Evolutionary conservation across 805 yeast species (phyloP), one percentile per base, ranked within the genome.

Genomic region (Millerago galiae): DNA sequence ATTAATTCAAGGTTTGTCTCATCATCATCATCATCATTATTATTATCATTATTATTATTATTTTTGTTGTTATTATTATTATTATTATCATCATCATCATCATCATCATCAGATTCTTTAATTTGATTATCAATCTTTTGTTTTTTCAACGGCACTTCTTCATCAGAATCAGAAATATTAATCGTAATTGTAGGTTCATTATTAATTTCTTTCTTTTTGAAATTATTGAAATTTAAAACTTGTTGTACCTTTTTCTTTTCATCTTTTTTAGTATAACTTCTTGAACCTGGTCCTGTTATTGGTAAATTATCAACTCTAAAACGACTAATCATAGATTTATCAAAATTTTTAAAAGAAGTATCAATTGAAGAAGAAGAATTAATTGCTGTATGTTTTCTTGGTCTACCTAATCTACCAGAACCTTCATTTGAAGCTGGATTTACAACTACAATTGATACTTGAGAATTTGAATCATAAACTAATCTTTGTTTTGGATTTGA

Each of bases 221-320:
- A 24, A 17, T 39, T 44, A 9, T 37, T 31, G 15, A 50, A 50
- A 12, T 44, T 40, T 11, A 46, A 35, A 14, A 35, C 45, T 16
- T 41, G 38, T 34, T 47, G 51, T 24, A 45, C 14, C 10, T 33
- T 35, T 34, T 37, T 40, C 25, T 43, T 21, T 21, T 6, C 24
- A 8, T 47, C 48, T 26, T 51, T 43, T 13, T 58, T 57, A n/a
- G n/a, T n/a, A 8, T 24, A 9, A 16, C 58, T 57, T 44, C 61
- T 48, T 10, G 60, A 56, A 2, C 61, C 61, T 1, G 60, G 60
- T 0, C 61, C 61, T 15, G 40, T 25, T 1, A 57, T 25, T 11
- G 61, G 61, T 37, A 27, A 42, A 2, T 53, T 42, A 36, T 57
- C 61, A 5, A 52, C 44, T 44, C 61, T 52, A 31, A 57, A 57